These are phyloP conservation scores for Aureobasidium subglaciale DNA, from an alignment of 2,329 filamentous ascomycete genomes.

Conservation along the genomic window DNA sequence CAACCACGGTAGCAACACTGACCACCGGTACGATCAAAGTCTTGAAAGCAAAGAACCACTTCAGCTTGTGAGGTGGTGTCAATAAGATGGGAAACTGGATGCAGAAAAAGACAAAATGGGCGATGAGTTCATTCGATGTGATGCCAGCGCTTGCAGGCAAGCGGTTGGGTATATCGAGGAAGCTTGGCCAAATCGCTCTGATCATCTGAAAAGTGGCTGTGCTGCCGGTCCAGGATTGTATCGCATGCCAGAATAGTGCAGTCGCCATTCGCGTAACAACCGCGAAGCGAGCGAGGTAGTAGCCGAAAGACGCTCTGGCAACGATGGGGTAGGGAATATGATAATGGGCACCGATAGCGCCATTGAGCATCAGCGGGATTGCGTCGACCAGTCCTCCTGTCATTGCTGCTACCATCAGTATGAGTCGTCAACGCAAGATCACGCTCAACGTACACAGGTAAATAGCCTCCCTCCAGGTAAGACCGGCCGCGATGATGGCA, in stretches of 20 bases:
- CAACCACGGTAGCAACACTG: constrained; percentile 12
- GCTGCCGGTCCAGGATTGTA: constrained; percentile 57
- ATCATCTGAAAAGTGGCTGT: constrained; percentile 39
- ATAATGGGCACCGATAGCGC: constrained; percentile 42
- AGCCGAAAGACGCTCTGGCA: constrained; percentile 49
- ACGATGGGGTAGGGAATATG: constrained; percentile 52
- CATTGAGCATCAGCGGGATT: constrained; percentile 53
- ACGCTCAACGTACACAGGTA: background rate
- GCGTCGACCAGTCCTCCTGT: constrained; percentile 27
- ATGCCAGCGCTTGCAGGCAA: constrained; percentile 48
- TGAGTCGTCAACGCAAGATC: constrained; percentile 29
- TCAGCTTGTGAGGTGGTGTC: constrained; percentile 36
- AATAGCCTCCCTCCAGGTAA: constrained; percentile 44
- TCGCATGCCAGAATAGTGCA: constrained; percentile 58
- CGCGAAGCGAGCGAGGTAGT: constrained; percentile 49
- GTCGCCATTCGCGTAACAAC: constrained; percentile 48
- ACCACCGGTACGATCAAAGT: constrained; percentile 25
- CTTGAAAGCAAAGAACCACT: constrained; percentile 45
- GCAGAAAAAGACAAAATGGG: constrained; percentile 51
- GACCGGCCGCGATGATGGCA: constrained; percentile 43
- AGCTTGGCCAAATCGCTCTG: constrained; percentile 52
- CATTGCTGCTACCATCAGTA: constrained; percentile 20
- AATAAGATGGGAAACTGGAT: constrained; percentile 49
- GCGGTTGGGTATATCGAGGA: constrained; percentile 45
- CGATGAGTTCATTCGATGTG: constrained; percentile 49